phyloP scores from a whole-genome alignment of 2,329 filamentous ascomycete species.

The Arachnomyces sp. region DNA sequence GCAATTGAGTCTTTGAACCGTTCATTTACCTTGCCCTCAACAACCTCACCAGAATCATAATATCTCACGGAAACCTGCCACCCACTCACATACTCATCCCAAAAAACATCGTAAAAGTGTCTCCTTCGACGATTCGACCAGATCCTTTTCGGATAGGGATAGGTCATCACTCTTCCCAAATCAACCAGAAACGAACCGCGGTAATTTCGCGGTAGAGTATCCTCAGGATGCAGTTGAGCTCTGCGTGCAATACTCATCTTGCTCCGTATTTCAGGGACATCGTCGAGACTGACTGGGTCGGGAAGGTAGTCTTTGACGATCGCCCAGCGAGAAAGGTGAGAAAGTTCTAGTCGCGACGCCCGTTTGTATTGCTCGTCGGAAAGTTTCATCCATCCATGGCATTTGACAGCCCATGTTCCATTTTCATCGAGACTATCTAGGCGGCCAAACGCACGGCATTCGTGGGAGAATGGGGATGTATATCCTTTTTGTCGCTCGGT shows the following conservation, averaged over 20 bases:
- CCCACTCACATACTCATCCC: constrained; percentile 3
- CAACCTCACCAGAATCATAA: neutral
- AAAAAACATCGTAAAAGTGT: constrained; percentile 3
- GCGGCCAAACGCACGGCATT: constrained; percentile 1
- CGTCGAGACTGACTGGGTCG: constrained; percentile 1
- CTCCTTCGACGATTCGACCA: constrained; percentile 2
- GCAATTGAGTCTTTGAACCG: no score
- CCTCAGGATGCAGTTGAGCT: neutral
- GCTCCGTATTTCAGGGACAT: neutral
- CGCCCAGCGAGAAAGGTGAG: neutral
- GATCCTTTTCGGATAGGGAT: constrained; percentile 3
- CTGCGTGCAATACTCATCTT: neutral
- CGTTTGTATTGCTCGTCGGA: neutral
- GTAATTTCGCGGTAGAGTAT: neutral
- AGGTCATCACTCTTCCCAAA: constrained; percentile 1
- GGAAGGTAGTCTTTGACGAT: constrained; percentile 2
- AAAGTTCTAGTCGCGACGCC: no score
- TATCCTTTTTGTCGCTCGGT: neutral
- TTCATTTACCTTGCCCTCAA: no score
- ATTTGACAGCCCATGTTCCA: constrained; percentile 1
- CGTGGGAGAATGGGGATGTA: constrained; percentile 2
- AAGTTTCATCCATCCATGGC: constrained; percentile 2
- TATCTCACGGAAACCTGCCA: constrained; percentile 6
- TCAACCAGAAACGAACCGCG: constrained; percentile 6
- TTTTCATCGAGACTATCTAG: constrained; percentile 2